Percentiles rank a stretch among this genome's conserved stretches.
Evolutionary conservation across 495 filamentous ascomycete genomes (phyloP).

Genomic region (Aspergillus bertholletiae): DNA sequence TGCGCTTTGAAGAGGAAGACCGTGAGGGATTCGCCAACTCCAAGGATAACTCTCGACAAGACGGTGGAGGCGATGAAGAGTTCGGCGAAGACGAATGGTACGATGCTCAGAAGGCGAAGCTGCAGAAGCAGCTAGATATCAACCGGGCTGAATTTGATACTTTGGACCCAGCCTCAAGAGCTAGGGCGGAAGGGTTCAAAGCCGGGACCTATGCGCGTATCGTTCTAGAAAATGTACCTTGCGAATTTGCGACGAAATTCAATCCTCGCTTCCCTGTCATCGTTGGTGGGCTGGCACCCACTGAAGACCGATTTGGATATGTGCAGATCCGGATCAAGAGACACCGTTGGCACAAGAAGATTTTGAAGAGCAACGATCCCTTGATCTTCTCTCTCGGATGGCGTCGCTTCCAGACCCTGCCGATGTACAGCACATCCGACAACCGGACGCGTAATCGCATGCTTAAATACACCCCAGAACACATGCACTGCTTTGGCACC

Average conservation of each 20-base stretch:
- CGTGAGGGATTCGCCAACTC: slow-evolving; percentile 87
- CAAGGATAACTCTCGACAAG: slow-evolving; percentile 64
- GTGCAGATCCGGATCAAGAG: slow-evolving; percentile 94
- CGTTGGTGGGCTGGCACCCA: slow-evolving; percentile 82
- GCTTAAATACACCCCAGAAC: slow-evolving; percentile 96
- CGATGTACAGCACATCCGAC: slow-evolving; percentile 92
- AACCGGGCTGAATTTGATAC: slow-evolving; percentile 88
- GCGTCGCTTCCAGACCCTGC: slow-evolving; percentile 89
- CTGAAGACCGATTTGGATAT: slow-evolving; percentile 92
- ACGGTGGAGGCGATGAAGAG: slow-evolving; percentile 58
- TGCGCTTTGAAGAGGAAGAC: slow-evolving; percentile 96
- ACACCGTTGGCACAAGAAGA: slow-evolving; percentile 98
- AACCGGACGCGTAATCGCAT: slow-evolving; percentile 90
- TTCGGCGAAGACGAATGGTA: slow-evolving; percentile 99
- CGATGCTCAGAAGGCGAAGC: slow-evolving; percentile 87
- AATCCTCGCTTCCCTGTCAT: slow-evolving; percentile 81
- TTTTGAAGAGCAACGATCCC: slow-evolving; percentile 94
- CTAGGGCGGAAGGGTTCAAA: slow-evolving; percentile 80
- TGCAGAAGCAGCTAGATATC: slow-evolving; percentile 92
- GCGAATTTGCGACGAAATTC: slow-evolving; percentile 89
- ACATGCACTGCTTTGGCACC: slow-evolving; percentile 96
- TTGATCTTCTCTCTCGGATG: slow-evolving; percentile 97
- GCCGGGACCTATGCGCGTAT: slow-evolving; percentile 94
- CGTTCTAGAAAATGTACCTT: slow-evolving; percentile 80
- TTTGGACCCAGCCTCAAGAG: slow-evolving; percentile 75